phyloP scores from a whole-genome alignment of 2,329 filamentous ascomycete genomes.

The Whalleya microplaca region DNA sequence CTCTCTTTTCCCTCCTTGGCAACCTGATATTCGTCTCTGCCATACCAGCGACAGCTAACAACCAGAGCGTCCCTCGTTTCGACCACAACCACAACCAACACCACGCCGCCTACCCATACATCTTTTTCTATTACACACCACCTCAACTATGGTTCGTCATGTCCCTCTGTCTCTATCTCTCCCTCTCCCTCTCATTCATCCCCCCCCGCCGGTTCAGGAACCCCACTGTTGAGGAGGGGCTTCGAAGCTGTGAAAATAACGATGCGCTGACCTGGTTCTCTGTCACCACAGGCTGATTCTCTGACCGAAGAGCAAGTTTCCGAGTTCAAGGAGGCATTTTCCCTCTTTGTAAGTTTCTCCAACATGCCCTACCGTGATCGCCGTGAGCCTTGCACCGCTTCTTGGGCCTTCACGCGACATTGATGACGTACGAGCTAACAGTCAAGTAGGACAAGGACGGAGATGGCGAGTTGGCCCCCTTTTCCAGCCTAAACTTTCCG shows the following conservation, averaged over 20 bases:
- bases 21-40: slow-evolving; percentile 12
- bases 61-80: slow-evolving; percentile 15
- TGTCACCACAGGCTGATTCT: slow-evolving; percentile 77
- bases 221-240: slow-evolving; percentile 31
- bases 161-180: slow-evolving; percentile 1
- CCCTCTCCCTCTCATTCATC: slow-evolving; percentile 1
- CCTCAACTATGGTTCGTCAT: slow-evolving; percentile 25
- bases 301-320: slow-evolving; percentile 99
- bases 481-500: background rate
- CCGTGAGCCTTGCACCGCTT: background rate
- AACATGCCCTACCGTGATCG: background rate
- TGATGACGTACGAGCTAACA: slow-evolving; percentile 32
- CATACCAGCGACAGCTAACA: slow-evolving; percentile 1
- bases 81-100: slow-evolving; percentile 5
- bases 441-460: slow-evolving; percentile 78
- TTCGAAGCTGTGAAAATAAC: slow-evolving; percentile 21
- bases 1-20: slow-evolving; percentile 25
- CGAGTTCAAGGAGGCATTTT: slow-evolving; percentile 99
- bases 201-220: slow-evolving; percentile 20
- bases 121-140: slow-evolving; percentile 12
- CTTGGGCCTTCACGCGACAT: background rate
- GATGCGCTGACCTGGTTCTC: slow-evolving; percentile 26
- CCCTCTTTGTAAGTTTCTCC: slow-evolving; percentile 84
- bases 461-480: slow-evolving; percentile 68
- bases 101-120: slow-evolving; percentile 2